These are phyloP conservation scores for Penicillium rolfsii DNA, from an alignment of 2,329 filamentous ascomycete genomes.

Conservation along the genomic window DNA sequence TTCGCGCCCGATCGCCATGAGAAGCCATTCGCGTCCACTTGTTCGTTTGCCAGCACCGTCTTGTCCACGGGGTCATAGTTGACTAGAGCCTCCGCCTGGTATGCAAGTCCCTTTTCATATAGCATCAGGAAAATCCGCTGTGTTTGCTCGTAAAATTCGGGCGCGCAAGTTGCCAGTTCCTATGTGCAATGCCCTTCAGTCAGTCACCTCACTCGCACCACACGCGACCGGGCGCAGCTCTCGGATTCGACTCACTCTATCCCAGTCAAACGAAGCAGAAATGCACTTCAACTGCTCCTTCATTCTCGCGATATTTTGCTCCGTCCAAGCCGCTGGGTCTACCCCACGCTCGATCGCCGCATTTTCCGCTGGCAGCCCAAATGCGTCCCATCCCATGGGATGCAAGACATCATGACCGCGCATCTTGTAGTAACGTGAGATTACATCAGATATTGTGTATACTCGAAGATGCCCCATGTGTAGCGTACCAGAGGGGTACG, in stretches of 20 bases:
- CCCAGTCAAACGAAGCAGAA: slow-evolving; percentile 84
- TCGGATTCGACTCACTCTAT: slow-evolving; percentile 63
- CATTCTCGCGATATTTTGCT: slow-evolving; percentile 79
- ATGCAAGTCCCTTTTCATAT: slow-evolving; percentile 73
- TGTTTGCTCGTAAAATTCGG: slow-evolving; percentile 85
- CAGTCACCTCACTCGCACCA: slow-evolving; percentile 4
- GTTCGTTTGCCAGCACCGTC: slow-evolving; percentile 89
- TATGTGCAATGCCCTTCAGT: slow-evolving; percentile 42
- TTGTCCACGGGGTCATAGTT: slow-evolving; percentile 91
- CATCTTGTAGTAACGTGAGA: slow-evolving; percentile 75
- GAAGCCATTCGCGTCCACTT: slow-evolving; percentile 75
- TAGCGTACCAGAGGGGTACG: slow-evolving; percentile 83
- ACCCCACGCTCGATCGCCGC: slow-evolving; percentile 82
- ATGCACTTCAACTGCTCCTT: slow-evolving; percentile 77
- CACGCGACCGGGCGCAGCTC: background rate
- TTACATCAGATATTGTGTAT: slow-evolving; percentile 86
- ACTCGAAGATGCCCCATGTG: slow-evolving; percentile 87
- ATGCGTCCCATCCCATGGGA: slow-evolving; percentile 95
- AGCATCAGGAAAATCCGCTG: slow-evolving; percentile 83
- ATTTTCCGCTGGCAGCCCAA: slow-evolving; percentile 88
- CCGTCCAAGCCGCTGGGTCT: slow-evolving; percentile 78
- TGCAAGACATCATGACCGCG: slow-evolving; percentile 75
- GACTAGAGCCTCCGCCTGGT: slow-evolving; percentile 79
- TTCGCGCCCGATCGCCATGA: slow-evolving; percentile 88
- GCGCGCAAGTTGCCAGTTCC: slow-evolving; percentile 84